These are phyloP conservation scores for Pisolithus microcarpus DNA, from an alignment of 768 basidiomycete genomes.

Conservation along the genomic window DNA sequence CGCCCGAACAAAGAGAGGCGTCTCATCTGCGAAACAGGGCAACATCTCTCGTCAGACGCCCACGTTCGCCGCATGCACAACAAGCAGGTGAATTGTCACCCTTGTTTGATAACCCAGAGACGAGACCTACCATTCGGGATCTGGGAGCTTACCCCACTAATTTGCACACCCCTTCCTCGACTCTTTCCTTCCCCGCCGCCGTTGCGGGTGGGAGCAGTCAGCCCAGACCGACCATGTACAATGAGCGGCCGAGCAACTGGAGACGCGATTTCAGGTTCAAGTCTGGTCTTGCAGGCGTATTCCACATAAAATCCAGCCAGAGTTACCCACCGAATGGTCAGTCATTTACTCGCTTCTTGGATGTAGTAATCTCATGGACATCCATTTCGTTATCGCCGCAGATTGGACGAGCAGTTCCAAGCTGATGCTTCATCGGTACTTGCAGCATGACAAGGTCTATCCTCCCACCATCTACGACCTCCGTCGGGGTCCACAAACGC, in stretches of 20 bases:
- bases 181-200: slow-evolving; percentile 13
- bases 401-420: slow-evolving; percentile 20
- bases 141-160: slow-evolving; percentile 11
- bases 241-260: slow-evolving; percentile 23
- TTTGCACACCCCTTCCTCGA: slow-evolving; percentile 22
- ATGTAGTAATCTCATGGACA: not conserved
- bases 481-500: slow-evolving; percentile 32
- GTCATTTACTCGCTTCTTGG: slow-evolving; percentile 1
- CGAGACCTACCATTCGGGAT: slow-evolving; percentile 14
- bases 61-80: slow-evolving; percentile 7
- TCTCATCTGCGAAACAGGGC: slow-evolving; percentile 1
- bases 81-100: slow-evolving; percentile 16
- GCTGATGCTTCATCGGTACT: slow-evolving; percentile 17
- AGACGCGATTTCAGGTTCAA: slow-evolving; percentile 28
- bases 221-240: slow-evolving; percentile 6
- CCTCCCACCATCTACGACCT: slow-evolving; percentile 46
- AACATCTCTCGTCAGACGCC: slow-evolving; percentile 1
- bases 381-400: not conserved
- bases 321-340: slow-evolving; percentile 12
- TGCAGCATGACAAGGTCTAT: slow-evolving; percentile 18
- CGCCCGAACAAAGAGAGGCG: not conserved
- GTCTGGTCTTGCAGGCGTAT: slow-evolving; percentile 23
- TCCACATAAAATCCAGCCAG: slow-evolving; percentile 16
- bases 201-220: slow-evolving; percentile 9
- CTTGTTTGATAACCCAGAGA: slow-evolving; percentile 8